phyloP scores from a whole-genome alignment of 78 protist species.

The Isochrysis galbana region DNA sequence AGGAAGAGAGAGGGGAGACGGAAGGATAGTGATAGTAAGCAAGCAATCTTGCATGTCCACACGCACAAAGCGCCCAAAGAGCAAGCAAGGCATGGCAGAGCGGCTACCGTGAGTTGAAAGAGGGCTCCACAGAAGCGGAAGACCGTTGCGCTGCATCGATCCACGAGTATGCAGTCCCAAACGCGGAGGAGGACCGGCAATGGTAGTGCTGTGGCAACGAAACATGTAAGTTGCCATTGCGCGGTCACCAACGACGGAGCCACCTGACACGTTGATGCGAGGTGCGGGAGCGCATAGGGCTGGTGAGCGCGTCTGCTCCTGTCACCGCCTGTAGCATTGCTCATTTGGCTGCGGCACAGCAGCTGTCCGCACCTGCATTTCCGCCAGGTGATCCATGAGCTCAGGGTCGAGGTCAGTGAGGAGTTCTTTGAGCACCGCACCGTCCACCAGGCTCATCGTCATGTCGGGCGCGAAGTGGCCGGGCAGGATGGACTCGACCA shows the following conservation, averaged over 20 bases:
- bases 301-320: too few species aligned
- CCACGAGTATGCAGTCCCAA: background rate
- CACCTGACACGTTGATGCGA: too few species aligned
- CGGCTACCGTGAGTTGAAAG: background rate
- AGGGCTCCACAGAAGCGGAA: background rate
- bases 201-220: background rate
- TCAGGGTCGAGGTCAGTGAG: background rate
- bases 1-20: background rate
- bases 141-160: background rate
- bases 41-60: too few species aligned
- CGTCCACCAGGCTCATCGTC: conserved; percentile 5
- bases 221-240: conserved; percentile 1
- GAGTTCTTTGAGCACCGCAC: background rate
- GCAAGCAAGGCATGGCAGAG: background rate
- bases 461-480: background rate
- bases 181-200: background rate
- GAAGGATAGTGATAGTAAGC: too few species aligned
- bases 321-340: too few species aligned
- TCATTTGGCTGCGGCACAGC: too few species aligned
- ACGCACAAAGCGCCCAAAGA: too few species aligned
- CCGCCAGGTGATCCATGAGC: background rate
- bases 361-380: background rate
- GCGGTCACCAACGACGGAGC: conserved; percentile 4
- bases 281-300: too few species aligned
- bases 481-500: conserved; percentile 43